Evolutionary conservation across 73 alveolate species (phyloP).

Genomic region (Symbiodinium natans): DNA sequence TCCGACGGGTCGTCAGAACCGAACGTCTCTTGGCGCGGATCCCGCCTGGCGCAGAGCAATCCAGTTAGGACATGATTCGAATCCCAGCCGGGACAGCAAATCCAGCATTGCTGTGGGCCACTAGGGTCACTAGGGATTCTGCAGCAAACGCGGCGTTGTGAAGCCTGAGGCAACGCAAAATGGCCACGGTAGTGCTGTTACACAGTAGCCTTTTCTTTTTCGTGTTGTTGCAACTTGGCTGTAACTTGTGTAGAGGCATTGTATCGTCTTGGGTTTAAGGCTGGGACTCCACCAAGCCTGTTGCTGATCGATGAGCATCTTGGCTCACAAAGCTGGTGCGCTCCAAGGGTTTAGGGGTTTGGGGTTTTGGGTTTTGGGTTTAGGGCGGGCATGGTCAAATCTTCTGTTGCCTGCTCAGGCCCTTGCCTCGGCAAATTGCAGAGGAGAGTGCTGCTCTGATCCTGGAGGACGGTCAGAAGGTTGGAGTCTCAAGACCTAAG

Average conservation of each 20-base stretch:
- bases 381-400: background rate
- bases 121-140: too few relatives aligned
- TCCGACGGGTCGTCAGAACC: constrained; percentile 80
- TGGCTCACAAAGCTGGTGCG: too few relatives aligned
- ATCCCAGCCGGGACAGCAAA: too few relatives aligned
- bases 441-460: constrained; percentile 74
- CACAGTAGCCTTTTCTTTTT: too few relatives aligned
- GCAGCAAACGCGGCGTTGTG: too few relatives aligned
- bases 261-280: constrained; percentile 6
- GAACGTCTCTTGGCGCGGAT: constrained; percentile 15
- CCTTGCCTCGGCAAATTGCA: constrained; percentile 32
- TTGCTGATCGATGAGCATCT: constrained; percentile 73
- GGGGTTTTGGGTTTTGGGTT: background rate
- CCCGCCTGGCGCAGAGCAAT: too few relatives aligned
- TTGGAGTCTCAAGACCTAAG: background rate
- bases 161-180: too few relatives aligned
- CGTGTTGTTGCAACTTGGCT: too few relatives aligned
- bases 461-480: constrained; percentile 84
- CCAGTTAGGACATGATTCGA: too few relatives aligned
- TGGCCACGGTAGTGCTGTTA: too few relatives aligned
- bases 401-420: background rate
- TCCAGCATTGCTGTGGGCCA: too few relatives aligned
- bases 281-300: constrained; percentile 71
- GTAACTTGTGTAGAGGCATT: too few relatives aligned
- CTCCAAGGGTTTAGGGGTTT: background rate